phyloP scores from a whole-genome alignment of 805 yeast genomes.

The Candida mattraensis region DNA sequence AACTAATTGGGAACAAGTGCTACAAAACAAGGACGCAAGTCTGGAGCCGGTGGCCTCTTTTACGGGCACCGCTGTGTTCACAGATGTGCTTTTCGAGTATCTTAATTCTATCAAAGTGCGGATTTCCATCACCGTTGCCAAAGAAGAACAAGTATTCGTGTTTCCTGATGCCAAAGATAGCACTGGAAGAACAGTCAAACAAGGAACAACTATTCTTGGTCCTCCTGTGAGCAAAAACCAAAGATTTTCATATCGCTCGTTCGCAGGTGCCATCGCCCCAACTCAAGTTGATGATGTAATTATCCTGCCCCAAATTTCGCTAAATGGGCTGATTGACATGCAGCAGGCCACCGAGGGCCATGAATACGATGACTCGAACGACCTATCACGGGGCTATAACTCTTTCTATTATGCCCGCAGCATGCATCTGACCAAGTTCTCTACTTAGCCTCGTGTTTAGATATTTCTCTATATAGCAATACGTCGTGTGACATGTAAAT shows the following conservation, averaged over 20 bases:
- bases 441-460: no score
- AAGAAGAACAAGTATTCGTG: slow-evolving; percentile 9
- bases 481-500: no score
- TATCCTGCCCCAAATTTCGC: slow-evolving; percentile 19
- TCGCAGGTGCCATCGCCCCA: slow-evolving; percentile 18
- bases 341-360: slow-evolving; percentile 1
- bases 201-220: slow-evolving; percentile 11
- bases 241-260: slow-evolving; percentile 18
- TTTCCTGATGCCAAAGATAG: slow-evolving; percentile 5
- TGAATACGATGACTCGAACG: slow-evolving; percentile 6
- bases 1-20: slow-evolving; percentile 16
- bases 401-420: slow-evolving; percentile 21
- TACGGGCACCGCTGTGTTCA: slow-evolving; percentile 24
- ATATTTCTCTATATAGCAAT: no score
- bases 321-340: slow-evolving; percentile 16
- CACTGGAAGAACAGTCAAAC: slow-evolving; percentile 2
- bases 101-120: slow-evolving; percentile 16
- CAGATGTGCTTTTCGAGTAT: slow-evolving; percentile 25
- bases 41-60: slow-evolving; percentile 21
- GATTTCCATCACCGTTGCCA: slow-evolving; percentile 5
- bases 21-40: slow-evolving; percentile 14
- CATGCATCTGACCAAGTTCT: no score
- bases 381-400: slow-evolving; percentile 14
- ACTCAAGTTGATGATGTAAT: slow-evolving; percentile 18
- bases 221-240: slow-evolving; percentile 12